Percentiles rank a stretch among this genome's conserved stretches.
Conservation (phyloP, 1,284 basidiomycete species). For the Macrocybe sp. region DNA sequence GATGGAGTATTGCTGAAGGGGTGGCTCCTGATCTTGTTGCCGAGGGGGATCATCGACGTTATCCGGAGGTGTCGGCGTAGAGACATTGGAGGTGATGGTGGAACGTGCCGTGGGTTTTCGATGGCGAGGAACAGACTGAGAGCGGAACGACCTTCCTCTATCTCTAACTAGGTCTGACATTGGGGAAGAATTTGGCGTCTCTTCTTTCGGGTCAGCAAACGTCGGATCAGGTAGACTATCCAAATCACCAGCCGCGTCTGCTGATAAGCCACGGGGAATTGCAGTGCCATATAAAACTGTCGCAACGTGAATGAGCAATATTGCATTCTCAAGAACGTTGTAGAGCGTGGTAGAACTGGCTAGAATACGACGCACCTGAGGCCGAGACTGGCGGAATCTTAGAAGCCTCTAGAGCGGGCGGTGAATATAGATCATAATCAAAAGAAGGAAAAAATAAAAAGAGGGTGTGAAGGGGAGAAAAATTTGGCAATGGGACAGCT, state of each 20-base stretch:
- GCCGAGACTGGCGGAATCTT: conserved; percentile 7
- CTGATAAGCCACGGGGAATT: conserved; percentile 8
- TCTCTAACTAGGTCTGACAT: conserved; percentile 17
- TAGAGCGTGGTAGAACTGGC: conserved; percentile 12
- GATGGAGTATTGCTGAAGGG: conserved; percentile 18
- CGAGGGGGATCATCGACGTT: conserved; percentile 10
- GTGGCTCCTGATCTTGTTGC: conserved; percentile 16
- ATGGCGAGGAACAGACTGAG: conserved; percentile 11
- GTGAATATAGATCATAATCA: conserved; percentile 17
- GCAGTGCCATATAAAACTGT: conserved; percentile 20
- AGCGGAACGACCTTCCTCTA: conserved; percentile 19
- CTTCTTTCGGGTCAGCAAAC: conserved; percentile 20
- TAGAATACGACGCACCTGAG: conserved; percentile 13
- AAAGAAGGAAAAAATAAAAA: conserved; percentile 8
- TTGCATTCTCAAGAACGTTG: conserved; percentile 7
- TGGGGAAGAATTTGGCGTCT: conserved; percentile 17
- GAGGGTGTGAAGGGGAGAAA: conserved; percentile 1
- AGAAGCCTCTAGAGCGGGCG: conserved; percentile 19
- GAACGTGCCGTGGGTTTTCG: conserved; percentile 12
- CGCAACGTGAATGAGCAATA: neutral
- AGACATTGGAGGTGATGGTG: conserved; percentile 6
- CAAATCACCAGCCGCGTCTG: conserved; percentile 6
- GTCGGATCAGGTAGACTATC: conserved; percentile 12
- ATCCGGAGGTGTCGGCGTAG: conserved; percentile 7
- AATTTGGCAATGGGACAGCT: neutral